Evolutionary conservation across 169 alveolate species (phyloP).

Genomic region (Eimeria sp.): DNA sequence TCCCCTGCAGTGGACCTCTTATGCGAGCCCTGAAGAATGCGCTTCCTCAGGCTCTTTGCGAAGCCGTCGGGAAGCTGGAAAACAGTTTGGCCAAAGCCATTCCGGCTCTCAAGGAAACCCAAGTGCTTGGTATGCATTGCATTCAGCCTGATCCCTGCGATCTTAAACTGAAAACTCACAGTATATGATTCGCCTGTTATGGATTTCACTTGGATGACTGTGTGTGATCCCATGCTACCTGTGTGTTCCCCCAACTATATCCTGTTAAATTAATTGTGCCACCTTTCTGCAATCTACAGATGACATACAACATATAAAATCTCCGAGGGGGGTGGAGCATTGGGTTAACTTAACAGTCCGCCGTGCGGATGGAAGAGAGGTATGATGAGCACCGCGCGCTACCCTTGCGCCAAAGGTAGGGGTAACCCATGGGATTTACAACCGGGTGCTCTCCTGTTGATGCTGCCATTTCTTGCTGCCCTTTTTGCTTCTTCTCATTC

Average conservation of each 20-base stretch:
- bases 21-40: not conserved
- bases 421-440: not conserved
- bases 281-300: not conserved
- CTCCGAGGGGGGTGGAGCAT: not conserved
- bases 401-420: not conserved
- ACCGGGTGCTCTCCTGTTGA: not conserved
- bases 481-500: not conserved
- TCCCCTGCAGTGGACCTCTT: not conserved
- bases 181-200: not conserved
- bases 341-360: not conserved
- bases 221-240: not conserved
- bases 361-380: not conserved
- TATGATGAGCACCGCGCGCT: not conserved
- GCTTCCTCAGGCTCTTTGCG: not conserved
- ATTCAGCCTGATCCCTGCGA: not conserved
- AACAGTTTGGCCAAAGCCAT: not conserved
- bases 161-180: not conserved
- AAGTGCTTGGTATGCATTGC: not conserved
- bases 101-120: not conserved
- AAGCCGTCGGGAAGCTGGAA: not conserved
- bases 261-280: not conserved
- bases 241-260: not conserved
- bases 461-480: not conserved
- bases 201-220: not conserved
- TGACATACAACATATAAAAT: not conserved